These are phyloP conservation scores for Candida easanensis DNA, from an alignment of 805 yeast genomes.

Conservation along the genomic window DNA sequence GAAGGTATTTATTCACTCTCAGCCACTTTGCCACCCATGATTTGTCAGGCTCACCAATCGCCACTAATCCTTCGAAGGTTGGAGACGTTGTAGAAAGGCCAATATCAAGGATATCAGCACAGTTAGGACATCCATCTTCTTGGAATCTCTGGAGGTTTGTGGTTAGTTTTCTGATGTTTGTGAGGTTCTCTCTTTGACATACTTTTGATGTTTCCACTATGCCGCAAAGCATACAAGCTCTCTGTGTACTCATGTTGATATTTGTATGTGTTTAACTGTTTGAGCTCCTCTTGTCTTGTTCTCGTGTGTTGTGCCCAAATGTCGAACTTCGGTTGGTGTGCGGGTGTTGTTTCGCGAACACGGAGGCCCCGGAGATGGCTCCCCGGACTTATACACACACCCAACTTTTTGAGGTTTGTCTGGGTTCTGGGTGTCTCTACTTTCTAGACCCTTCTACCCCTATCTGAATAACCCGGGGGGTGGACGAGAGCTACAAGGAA, in stretches of 20 bases:
- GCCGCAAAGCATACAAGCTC: constrained; percentile 98
- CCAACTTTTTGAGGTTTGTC: too few relatives aligned
- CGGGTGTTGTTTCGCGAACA: not conserved
- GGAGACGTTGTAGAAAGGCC: constrained; percentile 93
- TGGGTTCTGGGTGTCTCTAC: too few relatives aligned
- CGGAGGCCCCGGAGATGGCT: too few relatives aligned
- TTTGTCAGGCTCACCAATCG: constrained; percentile 75
- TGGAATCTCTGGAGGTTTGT: constrained; percentile 51
- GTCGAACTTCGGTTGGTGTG: too few relatives aligned
- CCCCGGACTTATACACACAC: too few relatives aligned
- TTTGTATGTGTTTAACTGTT: not conserved
- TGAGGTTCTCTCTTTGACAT: constrained; percentile 31
- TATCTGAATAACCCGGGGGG: too few relatives aligned
- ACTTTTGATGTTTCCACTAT: constrained; percentile 77
- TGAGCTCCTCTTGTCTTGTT: too few relatives aligned
- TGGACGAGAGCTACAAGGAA: too few relatives aligned
- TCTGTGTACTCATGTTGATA: constrained; percentile 24
- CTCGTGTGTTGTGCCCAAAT: too few relatives aligned
- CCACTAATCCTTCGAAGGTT: constrained; percentile 91
- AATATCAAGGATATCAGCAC: constrained; percentile 83
- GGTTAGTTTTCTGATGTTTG: not conserved
- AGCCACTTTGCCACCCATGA: constrained; percentile 98
- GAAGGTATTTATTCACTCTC: constrained; percentile 81
- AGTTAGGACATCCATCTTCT: constrained; percentile 91
- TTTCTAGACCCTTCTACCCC: too few relatives aligned